phyloP scores from a whole-genome alignment of 345 rosid genomes.

The Bruguiera sexangula region DNA sequence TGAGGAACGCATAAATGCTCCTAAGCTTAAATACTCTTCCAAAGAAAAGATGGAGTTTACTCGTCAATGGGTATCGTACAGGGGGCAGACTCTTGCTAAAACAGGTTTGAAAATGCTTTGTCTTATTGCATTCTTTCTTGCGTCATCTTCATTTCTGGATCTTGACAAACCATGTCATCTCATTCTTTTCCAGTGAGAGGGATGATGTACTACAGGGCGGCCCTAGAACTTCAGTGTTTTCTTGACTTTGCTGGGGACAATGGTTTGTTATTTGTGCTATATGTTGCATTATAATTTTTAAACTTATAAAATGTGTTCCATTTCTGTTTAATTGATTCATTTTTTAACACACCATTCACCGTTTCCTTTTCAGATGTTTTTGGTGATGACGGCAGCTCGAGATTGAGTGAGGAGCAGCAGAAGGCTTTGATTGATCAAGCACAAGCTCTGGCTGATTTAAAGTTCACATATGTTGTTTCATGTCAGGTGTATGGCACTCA shows the following conservation, averaged over 20 bases:
- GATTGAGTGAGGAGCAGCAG: constrained; percentile 26
- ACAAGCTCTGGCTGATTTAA: constrained; percentile 76
- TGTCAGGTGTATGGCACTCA: constrained; percentile 90
- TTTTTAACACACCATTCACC: constrained; percentile 6
- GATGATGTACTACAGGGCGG: constrained; percentile 88
- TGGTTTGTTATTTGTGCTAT: constrained; percentile 45
- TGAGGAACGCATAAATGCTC: constrained; percentile 48
- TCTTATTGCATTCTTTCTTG: background rate
- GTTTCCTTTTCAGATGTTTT: constrained; percentile 41
- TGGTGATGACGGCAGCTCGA: constrained; percentile 34
- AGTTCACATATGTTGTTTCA: constrained; percentile 96
- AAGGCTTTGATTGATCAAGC: constrained; percentile 32
- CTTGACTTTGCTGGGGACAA: constrained; percentile 61
- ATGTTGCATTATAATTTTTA: background rate
- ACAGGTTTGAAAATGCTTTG: constrained; percentile 49
- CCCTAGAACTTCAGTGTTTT: constrained; percentile 71
- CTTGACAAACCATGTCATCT: constrained; percentile 10
- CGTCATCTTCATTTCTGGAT: constrained; percentile 8
- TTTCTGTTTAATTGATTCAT: background rate
- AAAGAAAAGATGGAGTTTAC: constrained; percentile 41
- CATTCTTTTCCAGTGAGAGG: constrained; percentile 73
- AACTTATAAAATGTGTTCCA: constrained; percentile 6
- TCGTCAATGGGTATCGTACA: constrained; percentile 87
- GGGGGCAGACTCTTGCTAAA: constrained; percentile 91
- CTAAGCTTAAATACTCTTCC: background rate